Evolutionary conservation across 768 basidiomycete genomes (phyloP).

Genomic region (Russula sp.): DNA sequence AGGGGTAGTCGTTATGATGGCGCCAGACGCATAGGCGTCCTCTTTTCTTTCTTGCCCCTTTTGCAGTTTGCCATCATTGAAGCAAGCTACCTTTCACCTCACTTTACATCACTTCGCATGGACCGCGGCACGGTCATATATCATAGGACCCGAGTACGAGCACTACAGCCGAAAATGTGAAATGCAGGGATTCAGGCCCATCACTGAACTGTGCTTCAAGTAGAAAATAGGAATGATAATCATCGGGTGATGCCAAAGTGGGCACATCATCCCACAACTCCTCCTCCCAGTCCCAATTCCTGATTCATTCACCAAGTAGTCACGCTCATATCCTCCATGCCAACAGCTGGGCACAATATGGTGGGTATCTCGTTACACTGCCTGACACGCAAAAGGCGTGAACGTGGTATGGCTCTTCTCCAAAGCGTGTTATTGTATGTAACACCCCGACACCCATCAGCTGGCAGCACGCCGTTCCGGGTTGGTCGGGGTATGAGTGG

Average conservation of each 20-base stretch:
- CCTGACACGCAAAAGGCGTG: constrained; percentile 39
- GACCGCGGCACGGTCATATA: not conserved
- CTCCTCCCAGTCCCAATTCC: not conserved
- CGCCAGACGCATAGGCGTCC: not conserved
- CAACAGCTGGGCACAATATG: constrained; percentile 24
- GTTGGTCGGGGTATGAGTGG: too few relatives aligned
- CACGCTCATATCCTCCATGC: constrained; percentile 25
- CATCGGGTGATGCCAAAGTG: too few relatives aligned
- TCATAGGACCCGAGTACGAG: too few relatives aligned
- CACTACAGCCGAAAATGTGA: not conserved
- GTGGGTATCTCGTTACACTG: constrained; percentile 29
- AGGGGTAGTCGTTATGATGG: not conserved
- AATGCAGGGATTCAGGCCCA: not conserved
- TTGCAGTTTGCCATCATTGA: not conserved
- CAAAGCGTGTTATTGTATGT: constrained; percentile 38
- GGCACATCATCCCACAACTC: not conserved
- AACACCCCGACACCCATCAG: constrained; percentile 25
- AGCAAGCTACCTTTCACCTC: not conserved
- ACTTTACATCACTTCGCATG: not conserved
- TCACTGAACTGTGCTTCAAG: too few relatives aligned
- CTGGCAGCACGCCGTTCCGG: not conserved
- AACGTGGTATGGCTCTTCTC: constrained; percentile 40
- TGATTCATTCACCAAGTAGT: not conserved
- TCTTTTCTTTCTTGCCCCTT: not conserved
- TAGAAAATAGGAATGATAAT: too few relatives aligned